Conservation (phyloP, 2,329 filamentous ascomycete genomes). For the Alternaria sp. region DNA sequence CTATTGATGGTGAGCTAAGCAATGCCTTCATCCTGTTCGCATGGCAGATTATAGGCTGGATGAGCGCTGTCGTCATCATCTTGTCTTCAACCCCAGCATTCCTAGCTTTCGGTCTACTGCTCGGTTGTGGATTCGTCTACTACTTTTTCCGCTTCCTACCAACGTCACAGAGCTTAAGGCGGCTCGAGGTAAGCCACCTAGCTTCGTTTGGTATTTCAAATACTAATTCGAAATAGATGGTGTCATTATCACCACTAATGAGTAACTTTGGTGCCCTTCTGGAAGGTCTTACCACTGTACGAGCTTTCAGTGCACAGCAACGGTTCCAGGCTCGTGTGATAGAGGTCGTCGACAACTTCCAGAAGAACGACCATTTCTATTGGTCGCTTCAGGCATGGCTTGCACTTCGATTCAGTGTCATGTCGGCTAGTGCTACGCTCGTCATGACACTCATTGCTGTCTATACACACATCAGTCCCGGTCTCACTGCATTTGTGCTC, state of each 20-base stretch:
- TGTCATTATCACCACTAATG: constrained; percentile 85
- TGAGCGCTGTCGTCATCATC: constrained; percentile 78
- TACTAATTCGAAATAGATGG: constrained; percentile 63
- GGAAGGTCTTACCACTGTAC: constrained; percentile 87
- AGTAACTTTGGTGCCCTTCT: constrained; percentile 91
- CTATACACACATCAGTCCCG: constrained; percentile 76
- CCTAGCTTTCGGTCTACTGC: constrained; percentile 72
- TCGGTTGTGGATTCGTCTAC: constrained; percentile 73
- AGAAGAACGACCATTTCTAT: constrained; percentile 96
- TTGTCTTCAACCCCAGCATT: constrained; percentile 80
- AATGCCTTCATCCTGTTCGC: constrained; percentile 74
- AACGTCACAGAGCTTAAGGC: constrained; percentile 80
- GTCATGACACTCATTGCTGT: constrained; percentile 77
- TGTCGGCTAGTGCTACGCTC: constrained; percentile 78
- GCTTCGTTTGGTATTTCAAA: not conserved
- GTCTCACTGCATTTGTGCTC: constrained; percentile 83
- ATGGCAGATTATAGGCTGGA: constrained; percentile 74
- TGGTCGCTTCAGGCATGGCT: constrained; percentile 88
- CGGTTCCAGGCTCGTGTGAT: constrained; percentile 85
- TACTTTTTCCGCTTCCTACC: constrained; percentile 82
- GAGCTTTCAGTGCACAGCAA: constrained; percentile 77
- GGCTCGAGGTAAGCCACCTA: constrained; percentile 66
- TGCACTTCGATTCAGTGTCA: constrained; percentile 76
- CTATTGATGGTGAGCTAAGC: constrained; percentile 86
- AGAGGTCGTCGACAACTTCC: constrained; percentile 82